Percentiles rank a stretch among this genome's conserved stretches.
Evolutionary conservation across 1,284 basidiomycete genomes (phyloP).

Genomic region (Fomes fomentarius): DNA sequence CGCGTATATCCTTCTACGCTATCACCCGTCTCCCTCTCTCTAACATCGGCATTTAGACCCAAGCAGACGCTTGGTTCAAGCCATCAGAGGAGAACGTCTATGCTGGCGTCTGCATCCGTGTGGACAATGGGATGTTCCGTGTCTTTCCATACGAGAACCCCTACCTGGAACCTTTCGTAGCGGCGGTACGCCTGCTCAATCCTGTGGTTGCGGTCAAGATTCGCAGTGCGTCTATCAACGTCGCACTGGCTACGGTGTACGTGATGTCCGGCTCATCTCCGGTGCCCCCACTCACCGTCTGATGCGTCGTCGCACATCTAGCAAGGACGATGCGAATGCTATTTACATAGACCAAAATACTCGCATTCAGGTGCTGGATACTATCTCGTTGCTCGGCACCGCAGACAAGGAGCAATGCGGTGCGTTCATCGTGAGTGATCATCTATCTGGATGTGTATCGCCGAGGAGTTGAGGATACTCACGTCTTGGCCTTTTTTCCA

Average conservation of each 20-base stretch:
- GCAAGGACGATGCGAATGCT: slow-evolving; percentile 51
- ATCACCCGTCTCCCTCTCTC: background rate
- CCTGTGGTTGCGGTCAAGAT: slow-evolving; percentile 84
- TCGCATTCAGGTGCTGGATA: slow-evolving; percentile 70
- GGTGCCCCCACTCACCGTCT: background rate
- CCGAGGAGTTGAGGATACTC: too few relatives aligned
- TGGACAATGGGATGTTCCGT: slow-evolving; percentile 61
- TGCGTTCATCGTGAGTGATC: slow-evolving; percentile 70
- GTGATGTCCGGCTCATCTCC: slow-evolving; percentile 33
- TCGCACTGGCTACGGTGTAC: slow-evolving; percentile 69
- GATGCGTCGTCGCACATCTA: slow-evolving; percentile 29
- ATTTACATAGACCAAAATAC: slow-evolving; percentile 60
- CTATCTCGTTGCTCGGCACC: slow-evolving; percentile 60
- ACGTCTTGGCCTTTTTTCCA: slow-evolving; percentile 27
- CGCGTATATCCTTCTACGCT: slow-evolving; percentile 23
- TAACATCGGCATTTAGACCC: slow-evolving; percentile 46
- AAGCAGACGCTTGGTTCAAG: slow-evolving; percentile 77
- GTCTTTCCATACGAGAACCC: slow-evolving; percentile 70
- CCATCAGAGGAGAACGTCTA: slow-evolving; percentile 72
- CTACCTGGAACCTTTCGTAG: slow-evolving; percentile 68
- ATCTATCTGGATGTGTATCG: background rate
- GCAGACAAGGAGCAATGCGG: slow-evolving; percentile 85
- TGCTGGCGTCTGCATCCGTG: slow-evolving; percentile 69
- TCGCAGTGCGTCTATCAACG: slow-evolving; percentile 78
- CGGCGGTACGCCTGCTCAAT: slow-evolving; percentile 72